Base-by-base conservation (phyloP, 2,329 filamentous ascomycete species). In the Phaeosphaeriaceae sp. region DNA sequence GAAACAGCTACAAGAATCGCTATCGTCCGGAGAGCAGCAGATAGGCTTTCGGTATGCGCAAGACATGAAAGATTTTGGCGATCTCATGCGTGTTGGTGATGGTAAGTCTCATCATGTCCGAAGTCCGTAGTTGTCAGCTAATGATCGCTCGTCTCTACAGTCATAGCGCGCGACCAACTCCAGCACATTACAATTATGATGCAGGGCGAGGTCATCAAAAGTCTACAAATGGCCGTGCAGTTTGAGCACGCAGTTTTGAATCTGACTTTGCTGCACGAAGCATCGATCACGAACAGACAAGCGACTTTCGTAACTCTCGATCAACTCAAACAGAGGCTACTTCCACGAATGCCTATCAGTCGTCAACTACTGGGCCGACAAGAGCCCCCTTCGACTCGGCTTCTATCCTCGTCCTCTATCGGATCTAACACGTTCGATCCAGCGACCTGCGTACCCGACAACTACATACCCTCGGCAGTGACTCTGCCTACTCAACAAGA, bases 151-250 rank as follows among this genome's bases (percentile, higher is more conserved):
- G 7, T 41, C 40, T 61, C 22, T 61, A 44, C 59, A 79, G 77
- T 67, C 45, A 68, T 72, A 31, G 76, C 77, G 13, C 67, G 75
- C 52, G 72, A 79, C 45, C 74, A 70, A 10, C 65, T 79, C 3
- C 62, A 76, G 6, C 75, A 78, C 54, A 73, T 80, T 21, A 73
- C 76, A 15, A 68, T 79, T 7, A 66, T 74, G n/a, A 68, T 81
- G 56, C 77, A 80, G 57, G 73, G 74, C 22, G 76, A 80, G 56
- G 73, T 79, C 19, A 76, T 81, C 47, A 70, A 73, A 50, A 72
- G 71, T 50, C 62, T 80, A 20, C 74, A 79, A 55, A 68, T 78
- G 53, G 76, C 73, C n/a, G 66, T 71, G 40, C 68, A 76, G 44
- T 71, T 73, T 41, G 71, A 73, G 24, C 65, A 71, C 3, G 20